Evolutionary conservation across 2,329 filamentous ascomycete species (phyloP).

Genomic region (Grosmannia clavigera): DNA sequence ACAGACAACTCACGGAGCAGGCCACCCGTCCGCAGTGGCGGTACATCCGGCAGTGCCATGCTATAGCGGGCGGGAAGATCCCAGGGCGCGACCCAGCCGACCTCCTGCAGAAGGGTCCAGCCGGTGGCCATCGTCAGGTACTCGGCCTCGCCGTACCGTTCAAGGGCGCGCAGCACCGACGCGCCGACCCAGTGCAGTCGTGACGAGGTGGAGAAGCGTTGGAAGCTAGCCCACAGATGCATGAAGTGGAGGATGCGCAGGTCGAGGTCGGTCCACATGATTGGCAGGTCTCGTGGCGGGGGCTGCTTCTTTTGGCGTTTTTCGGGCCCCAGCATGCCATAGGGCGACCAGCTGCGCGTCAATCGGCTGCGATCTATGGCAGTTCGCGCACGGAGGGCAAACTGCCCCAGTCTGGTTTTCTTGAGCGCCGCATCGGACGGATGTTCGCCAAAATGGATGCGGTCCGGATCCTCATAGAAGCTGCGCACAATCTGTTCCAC

Average conservation of each 20-base stretch:
- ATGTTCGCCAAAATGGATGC: constrained; percentile 12
- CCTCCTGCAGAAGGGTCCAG: constrained; percentile 62
- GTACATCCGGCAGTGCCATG: constrained; percentile 37
- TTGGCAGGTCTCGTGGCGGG: neutral
- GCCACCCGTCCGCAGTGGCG: constrained; percentile 29
- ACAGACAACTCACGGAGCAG: constrained; percentile 20
- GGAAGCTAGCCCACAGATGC: constrained; percentile 51
- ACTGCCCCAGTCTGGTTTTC: constrained; percentile 24
- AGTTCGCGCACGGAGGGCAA: constrained; percentile 35
- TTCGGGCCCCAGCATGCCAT: constrained; percentile 31
- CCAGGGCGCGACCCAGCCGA: constrained; percentile 59
- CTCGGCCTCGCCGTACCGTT: constrained; percentile 42
- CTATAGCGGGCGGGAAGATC: constrained; percentile 55
- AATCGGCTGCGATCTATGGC: constrained; percentile 40
- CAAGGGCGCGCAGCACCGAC: constrained; percentile 47
- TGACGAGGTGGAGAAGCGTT: constrained; percentile 38
- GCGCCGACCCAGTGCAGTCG: constrained; percentile 50
- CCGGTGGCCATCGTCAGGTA: constrained; percentile 33
- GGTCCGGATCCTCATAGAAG: constrained; percentile 30
- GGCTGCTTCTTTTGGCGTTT: constrained; percentile 5
- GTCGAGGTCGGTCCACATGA: constrained; percentile 36
- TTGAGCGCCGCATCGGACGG: constrained; percentile 11
- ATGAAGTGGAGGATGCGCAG: constrained; percentile 53
- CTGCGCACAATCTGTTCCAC: constrained; percentile 41
- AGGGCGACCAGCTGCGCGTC: constrained; percentile 33